Conservation (phyloP, 1,139 yeast species). For the Candida albicans region DNA sequence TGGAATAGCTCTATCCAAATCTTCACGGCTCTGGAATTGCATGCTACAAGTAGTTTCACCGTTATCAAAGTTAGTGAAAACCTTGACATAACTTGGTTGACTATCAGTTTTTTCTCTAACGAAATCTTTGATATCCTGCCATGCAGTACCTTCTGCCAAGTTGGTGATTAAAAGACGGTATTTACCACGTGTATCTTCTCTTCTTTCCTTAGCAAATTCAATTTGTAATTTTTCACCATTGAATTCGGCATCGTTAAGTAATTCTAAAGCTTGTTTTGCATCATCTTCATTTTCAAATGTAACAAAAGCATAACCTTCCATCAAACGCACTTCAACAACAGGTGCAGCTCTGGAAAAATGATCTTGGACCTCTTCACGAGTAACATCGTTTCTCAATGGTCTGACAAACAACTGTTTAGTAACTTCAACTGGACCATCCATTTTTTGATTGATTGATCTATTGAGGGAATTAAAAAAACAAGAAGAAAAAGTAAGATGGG, state of each 20-base stretch:
- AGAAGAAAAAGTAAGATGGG: background rate
- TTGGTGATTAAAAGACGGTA: slow-evolving; percentile 67
- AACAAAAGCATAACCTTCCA: slow-evolving; percentile 77
- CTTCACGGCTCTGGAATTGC: slow-evolving; percentile 76
- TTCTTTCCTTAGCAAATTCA: slow-evolving; percentile 67
- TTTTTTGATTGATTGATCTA: slow-evolving; percentile 7
- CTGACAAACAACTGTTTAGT: slow-evolving; percentile 38
- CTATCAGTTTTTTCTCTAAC: slow-evolving; percentile 67
- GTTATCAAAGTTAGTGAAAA: slow-evolving; percentile 55
- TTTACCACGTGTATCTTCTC: slow-evolving; percentile 64
- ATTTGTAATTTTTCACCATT: slow-evolving; percentile 66
- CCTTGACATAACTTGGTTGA: slow-evolving; percentile 72
- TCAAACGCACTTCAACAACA: slow-evolving; percentile 62
- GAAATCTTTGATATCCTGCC: slow-evolving; percentile 85
- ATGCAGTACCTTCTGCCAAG: slow-evolving; percentile 73
- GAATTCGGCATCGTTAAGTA: slow-evolving; percentile 56
- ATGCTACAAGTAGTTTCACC: slow-evolving; percentile 75
- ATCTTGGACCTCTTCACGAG: slow-evolving; percentile 62
- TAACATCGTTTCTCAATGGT: slow-evolving; percentile 41
- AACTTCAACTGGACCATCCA: slow-evolving; percentile 11
- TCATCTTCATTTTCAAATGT: slow-evolving; percentile 66
- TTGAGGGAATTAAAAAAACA: background rate
- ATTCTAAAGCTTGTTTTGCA: slow-evolving; percentile 65
- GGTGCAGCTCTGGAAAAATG: slow-evolving; percentile 67
- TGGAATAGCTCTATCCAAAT: slow-evolving; percentile 67